Conservation (phyloP, 2,329 filamentous ascomycete genomes). For the Fusarium azukiicola region DNA sequence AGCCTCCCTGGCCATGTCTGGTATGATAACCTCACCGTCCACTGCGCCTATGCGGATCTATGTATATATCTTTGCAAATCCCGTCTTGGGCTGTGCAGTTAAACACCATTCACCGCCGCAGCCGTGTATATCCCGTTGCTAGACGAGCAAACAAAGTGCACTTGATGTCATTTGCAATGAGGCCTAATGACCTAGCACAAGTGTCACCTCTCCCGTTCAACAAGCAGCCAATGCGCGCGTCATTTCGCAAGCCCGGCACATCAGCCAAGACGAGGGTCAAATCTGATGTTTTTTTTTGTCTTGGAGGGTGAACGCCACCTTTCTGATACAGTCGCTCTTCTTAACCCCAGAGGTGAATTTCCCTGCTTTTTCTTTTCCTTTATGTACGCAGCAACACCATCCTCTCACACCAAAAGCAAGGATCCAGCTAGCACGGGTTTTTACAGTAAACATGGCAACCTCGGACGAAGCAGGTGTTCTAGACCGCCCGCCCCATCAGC, state of each 20-base stretch:
- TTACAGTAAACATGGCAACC: not conserved
- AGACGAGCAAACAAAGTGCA: not conserved
- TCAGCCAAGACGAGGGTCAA: constrained; percentile 4
- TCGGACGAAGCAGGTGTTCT: constrained; percentile 9
- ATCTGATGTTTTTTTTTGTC: not conserved
- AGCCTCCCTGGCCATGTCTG: not conserved
- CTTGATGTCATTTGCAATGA: constrained; percentile 9
- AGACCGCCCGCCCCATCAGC: not conserved
- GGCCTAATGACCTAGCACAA: not conserved
- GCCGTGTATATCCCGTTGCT: constrained; percentile 8
- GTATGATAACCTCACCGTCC: not conserved
- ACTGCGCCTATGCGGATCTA: constrained; percentile 2
- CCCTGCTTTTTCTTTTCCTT: not conserved
- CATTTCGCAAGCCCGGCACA: constrained; percentile 10
- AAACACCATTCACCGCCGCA: constrained; percentile 8
- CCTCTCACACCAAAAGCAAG: not conserved
- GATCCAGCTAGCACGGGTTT: not conserved
- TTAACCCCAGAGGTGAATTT: not conserved
- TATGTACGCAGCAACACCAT: not conserved
- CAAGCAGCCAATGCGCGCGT: constrained; percentile 6
- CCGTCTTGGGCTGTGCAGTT: not conserved
- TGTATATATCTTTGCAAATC: not conserved
- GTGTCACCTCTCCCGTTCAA: not conserved
- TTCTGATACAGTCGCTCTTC: not conserved
- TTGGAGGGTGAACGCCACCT: not conserved